Base-by-base conservation (phyloP, 1,139 yeast species). In the Magnusiomyces suaveolens region DNA sequence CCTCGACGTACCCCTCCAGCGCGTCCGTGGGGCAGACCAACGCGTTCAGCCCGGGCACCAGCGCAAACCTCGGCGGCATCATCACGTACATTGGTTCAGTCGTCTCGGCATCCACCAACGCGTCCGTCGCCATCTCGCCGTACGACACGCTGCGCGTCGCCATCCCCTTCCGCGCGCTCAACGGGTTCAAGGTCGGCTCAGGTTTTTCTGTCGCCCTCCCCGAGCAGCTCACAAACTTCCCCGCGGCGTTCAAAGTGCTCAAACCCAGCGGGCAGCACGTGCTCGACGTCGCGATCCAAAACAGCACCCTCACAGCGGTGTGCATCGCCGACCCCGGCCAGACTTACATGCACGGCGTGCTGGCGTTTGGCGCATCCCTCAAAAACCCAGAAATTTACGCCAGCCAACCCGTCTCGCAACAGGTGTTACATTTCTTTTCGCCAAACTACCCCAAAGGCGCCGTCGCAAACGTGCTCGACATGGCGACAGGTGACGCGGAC, bases 101-200 rank as follows among this genome's bases (percentile, higher is more conserved):
- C 23, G 14, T 36, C 16, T 46, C 48, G 3, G 48, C 48, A 6
- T 26, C 33, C 21, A 26, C 48, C n/a, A 46, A 46, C 38, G 14
- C 33, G 14, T 26, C 48, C 2, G 14, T 46, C 3, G 36, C 14
- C 18, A 46, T 46, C 29, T 51, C 56, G 20, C 56, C 56, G 6
- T 41, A 51, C 33, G 56, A 54, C 26, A 51, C 54, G 8, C 33
- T 54, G 6, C 48, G 47, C 14, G 36, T 54, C 36, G 46, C 49
- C 32, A 48, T 54, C 21, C 43, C 41, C 20, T 48, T 51, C 24
- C 26, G 47, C n/a, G 49, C 49, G 6, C 32, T 32, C 24, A 24
- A 32, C 14, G 46, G 41, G 14, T 51, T 54, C 44, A 29, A 48
- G 12, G 38, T 36, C 10, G 56, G 56, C 6, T 43, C 51, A 16